Conservation (phyloP, 805 yeast genomes). For the Candida insectalens region DNA sequence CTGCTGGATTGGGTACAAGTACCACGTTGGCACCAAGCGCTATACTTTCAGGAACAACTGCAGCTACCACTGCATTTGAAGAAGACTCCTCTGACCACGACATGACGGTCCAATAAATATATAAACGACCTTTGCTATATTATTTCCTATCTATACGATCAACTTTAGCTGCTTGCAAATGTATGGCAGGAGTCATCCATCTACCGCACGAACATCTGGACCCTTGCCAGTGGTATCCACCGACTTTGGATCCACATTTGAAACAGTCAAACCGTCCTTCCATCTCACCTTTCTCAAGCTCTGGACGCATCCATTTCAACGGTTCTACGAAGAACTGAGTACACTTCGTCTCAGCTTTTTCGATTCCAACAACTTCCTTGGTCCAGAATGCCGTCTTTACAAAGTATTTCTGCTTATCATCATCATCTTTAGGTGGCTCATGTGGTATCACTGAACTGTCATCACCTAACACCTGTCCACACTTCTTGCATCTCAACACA, state of each 20-base stretch:
- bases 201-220: conserved; percentile 88
- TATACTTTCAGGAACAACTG: conserved; percentile 8
- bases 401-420: conserved; percentile 57
- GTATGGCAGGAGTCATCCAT: conserved; percentile 92
- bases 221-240: conserved; percentile 93
- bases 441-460: conserved; percentile 57
- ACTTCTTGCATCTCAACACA: conserved; percentile 65
- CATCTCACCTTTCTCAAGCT: conserved; percentile 59
- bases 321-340: conserved; percentile 89
- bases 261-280: conserved; percentile 88
- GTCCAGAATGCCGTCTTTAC: conserved; percentile 54
- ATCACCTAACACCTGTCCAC: conserved; percentile 63
- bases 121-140: too few species aligned
- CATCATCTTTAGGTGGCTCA: conserved; percentile 47
- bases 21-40: too few species aligned
- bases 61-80: conserved; percentile 9
- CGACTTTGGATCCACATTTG: conserved; percentile 75
- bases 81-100: conserved; percentile 18
- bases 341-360: conserved; percentile 52
- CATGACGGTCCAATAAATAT: conserved; percentile 19
- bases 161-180: conserved; percentile 70
- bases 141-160: conserved; percentile 31
- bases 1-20: too few species aligned
- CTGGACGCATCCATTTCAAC: conserved; percentile 82
- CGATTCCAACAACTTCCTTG: conserved; percentile 46